A percentile compares a stretch with the other conserved stretches of the same genome.
Evolutionary conservation across 352 stramenopile species (phyloP).

Genomic region (Phytophthora syringae): DNA sequence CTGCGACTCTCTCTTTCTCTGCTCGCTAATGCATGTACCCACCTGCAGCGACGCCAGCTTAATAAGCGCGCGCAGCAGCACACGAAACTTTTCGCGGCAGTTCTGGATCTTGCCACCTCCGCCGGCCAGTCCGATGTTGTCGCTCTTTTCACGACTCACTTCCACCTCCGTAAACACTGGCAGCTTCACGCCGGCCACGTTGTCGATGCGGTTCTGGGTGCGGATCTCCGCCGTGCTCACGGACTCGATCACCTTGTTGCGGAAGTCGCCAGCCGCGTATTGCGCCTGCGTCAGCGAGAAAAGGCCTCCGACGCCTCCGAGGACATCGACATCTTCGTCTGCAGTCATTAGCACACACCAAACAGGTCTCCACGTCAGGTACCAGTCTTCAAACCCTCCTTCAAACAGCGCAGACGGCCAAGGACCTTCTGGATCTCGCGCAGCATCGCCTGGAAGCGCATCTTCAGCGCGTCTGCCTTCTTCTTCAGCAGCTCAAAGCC

Average conservation of each 20-base stretch:
- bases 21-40: background rate
- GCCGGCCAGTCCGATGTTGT: slow-evolving; percentile 96
- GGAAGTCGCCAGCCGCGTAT: slow-evolving; percentile 98
- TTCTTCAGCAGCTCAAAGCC: slow-evolving; percentile 94
- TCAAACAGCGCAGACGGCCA: too few species aligned
- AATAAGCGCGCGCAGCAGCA: slow-evolving; percentile 84
- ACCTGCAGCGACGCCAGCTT: slow-evolving; percentile 90
- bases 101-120: slow-evolving; percentile 98
- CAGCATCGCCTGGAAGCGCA: slow-evolving; percentile 91
- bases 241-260: slow-evolving; percentile 96
- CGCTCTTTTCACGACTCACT: slow-evolving; percentile 92
- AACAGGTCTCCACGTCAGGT: background rate
- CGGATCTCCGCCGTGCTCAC: slow-evolving; percentile 95
- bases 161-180: slow-evolving; percentile 98
- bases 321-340: slow-evolving; percentile 90
- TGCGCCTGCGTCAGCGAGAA: slow-evolving; percentile 99
- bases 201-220: slow-evolving; percentile 98
- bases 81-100: slow-evolving; percentile 90
- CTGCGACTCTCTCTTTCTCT: background rate
- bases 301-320: slow-evolving; percentile 94
- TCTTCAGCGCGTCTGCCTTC: slow-evolving; percentile 99
- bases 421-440: slow-evolving; percentile 86
- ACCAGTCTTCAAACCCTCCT: background rate
- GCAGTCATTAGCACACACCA: too few species aligned
- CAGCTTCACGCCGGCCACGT: slow-evolving; percentile 99